Percentiles rank a stretch among this genome's conserved stretches.
These are phyloP conservation scores for Cryptococcus deneoformans DNA, from an alignment of 1,284 basidiomycete species.

Conservation along the genomic window DNA sequence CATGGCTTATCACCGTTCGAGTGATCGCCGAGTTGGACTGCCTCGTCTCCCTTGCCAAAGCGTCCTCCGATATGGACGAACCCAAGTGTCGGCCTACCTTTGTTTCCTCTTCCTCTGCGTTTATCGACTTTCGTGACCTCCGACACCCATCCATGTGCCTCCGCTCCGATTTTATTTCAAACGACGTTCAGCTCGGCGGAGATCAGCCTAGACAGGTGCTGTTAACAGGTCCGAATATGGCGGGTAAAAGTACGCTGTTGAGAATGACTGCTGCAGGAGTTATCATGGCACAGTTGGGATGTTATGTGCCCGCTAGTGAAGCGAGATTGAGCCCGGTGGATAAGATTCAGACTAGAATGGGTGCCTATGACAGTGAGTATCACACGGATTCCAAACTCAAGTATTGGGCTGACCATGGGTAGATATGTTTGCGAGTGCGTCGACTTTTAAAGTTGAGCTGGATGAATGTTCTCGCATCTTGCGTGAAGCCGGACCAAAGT, in stretches of 20 bases:
- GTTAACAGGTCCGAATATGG: constrained; percentile 82
- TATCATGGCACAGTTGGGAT: constrained; percentile 98
- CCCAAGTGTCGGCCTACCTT: constrained; percentile 89
- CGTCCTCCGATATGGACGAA: constrained; percentile 84
- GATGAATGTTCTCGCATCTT: constrained; percentile 94
- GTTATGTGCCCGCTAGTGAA: constrained; percentile 83
- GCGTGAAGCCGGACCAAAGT: constrained; percentile 83
- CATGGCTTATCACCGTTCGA: constrained; percentile 72
- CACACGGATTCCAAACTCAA: neutral
- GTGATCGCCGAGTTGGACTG: constrained; percentile 89
- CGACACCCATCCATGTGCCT: constrained; percentile 81
- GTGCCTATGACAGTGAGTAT: constrained; percentile 76
- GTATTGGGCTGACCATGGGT: neutral
- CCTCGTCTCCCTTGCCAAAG: constrained; percentile 85
- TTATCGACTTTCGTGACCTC: constrained; percentile 72
- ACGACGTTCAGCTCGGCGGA: constrained; percentile 79
- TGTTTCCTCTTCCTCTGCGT: constrained; percentile 64
- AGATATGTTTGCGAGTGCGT: constrained; percentile 89
- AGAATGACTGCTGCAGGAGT: constrained; percentile 96
- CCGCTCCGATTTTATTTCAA: constrained; percentile 84
- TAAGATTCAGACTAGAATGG: constrained; percentile 95
- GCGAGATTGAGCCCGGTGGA: constrained; percentile 89
- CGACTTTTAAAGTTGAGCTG: constrained; percentile 94
- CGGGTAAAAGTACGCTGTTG: constrained; percentile 80
- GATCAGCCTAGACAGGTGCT: constrained; percentile 55